Evolutionary conservation across 129 eudicot genomes (phyloP).

Genomic region (Helianthus annuus): HanXRQr2.0-SUNRISE NC_035435.2:169625036-169625535

Average conservation of each 20-base stretch:
- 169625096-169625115: neutral
- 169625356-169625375: neutral
- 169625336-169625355: neutral
- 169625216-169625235: conserved; percentile 78
- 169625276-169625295: neutral
- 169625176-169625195: conserved; percentile 87
- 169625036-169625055: neutral
- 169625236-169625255: conserved; percentile 83
- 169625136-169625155: neutral
- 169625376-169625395: too few relatives aligned
- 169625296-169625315: neutral
- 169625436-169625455: too few relatives aligned
- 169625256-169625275: conserved; percentile 59
- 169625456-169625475: too few relatives aligned
- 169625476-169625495: too few relatives aligned
- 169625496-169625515: too few relatives aligned
- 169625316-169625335: neutral
- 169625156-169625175: conserved; percentile 66
- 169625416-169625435: too few relatives aligned
- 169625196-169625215: conserved; percentile 86
- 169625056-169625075: too few relatives aligned
- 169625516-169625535: too few relatives aligned
- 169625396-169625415: too few relatives aligned
- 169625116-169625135: neutral
- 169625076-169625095: neutral